Percentiles rank a stretch among this genome's conserved stretches.
These are phyloP conservation scores for Sungouiella blattae DNA, from an alignment of 805 yeast species.

Conservation along the genomic window DNA sequence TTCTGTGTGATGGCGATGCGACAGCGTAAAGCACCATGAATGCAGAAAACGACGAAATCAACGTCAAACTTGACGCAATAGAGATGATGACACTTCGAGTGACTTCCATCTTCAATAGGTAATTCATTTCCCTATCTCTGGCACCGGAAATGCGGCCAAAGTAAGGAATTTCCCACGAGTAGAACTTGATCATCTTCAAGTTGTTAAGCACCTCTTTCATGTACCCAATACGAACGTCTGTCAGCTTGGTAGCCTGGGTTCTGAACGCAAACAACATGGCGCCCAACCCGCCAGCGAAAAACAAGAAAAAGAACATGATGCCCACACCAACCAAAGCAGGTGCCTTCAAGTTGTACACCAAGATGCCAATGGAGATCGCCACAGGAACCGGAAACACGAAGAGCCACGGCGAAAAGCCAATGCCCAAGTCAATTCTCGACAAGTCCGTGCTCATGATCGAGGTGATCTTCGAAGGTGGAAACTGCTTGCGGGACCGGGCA, in stretches of 20 bases:
- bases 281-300: conserved; percentile 3
- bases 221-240: conserved; percentile 5
- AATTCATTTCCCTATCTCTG: conserved; percentile 4
- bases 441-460: conserved; percentile 9
- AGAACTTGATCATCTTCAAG: conserved; percentile 9
- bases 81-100: conserved; percentile 6
- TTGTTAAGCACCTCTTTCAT: conserved; percentile 8
- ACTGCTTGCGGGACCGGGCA: conserved; percentile 2
- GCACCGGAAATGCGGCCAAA: background rate
- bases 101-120: conserved; percentile 5
- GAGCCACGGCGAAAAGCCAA: conserved; percentile 4
- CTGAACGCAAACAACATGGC: conserved; percentile 4
- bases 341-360: conserved; percentile 5
- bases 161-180: conserved; percentile 11
- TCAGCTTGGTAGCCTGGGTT: conserved; percentile 4
- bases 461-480: conserved; percentile 6
- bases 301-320: conserved; percentile 3
- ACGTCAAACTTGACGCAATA: conserved; percentile 3
- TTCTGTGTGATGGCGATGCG: conserved; percentile 1
- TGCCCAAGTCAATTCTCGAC: conserved; percentile 6
- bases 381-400: conserved; percentile 3
- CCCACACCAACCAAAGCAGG: conserved; percentile 8
- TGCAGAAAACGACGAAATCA: conserved; percentile 3
- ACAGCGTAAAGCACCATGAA: conserved; percentile 7
- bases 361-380: conserved; percentile 6